These are phyloP conservation scores for Vanderwaltozyma tropicalis DNA, from an alignment of 805 yeast genomes.

Conservation along the genomic window DNA sequence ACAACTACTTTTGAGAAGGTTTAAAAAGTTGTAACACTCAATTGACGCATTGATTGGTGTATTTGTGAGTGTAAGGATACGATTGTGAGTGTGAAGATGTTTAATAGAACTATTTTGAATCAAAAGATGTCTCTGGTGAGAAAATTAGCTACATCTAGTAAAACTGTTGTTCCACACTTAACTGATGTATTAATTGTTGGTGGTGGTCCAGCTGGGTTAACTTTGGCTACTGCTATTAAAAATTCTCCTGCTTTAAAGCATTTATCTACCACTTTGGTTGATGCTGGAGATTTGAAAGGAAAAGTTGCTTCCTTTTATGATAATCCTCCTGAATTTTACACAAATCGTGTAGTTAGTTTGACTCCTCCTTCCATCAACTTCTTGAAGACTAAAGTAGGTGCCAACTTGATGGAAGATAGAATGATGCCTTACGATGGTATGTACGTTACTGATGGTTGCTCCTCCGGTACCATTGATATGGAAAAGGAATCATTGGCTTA, in stretches of 20 bases:
- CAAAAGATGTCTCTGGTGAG: slow-evolving; percentile 2
- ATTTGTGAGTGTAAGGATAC: too few species aligned
- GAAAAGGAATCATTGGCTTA: slow-evolving; percentile 51
- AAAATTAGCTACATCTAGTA: slow-evolving; percentile 8
- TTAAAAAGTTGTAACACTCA: too few species aligned
- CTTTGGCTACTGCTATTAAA: slow-evolving; percentile 73
- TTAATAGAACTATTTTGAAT: neutral
- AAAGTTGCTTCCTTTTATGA: slow-evolving; percentile 34
- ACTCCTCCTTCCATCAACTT: slow-evolving; percentile 72
- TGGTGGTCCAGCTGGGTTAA: slow-evolving; percentile 95
- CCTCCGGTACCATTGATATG: slow-evolving; percentile 61
- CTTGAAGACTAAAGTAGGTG: slow-evolving; percentile 61
- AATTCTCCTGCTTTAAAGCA: slow-evolving; percentile 50
- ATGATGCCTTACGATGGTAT: slow-evolving; percentile 72
- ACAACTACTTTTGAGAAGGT: too few species aligned
- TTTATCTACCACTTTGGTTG: slow-evolving; percentile 59
- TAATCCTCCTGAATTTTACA: slow-evolving; percentile 36
- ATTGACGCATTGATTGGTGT: too few species aligned
- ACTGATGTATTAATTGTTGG: slow-evolving; percentile 83
- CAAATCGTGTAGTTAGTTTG: slow-evolving; percentile 76
- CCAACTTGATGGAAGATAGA: slow-evolving; percentile 65
- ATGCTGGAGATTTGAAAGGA: slow-evolving; percentile 50
- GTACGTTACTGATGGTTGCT: slow-evolving; percentile 75
- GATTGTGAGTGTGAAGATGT: too few species aligned
- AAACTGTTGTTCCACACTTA: slow-evolving; percentile 13